Conservation (phyloP, 495 filamentous ascomycete genomes). For the Sphaerosporella brunnea region DNA sequence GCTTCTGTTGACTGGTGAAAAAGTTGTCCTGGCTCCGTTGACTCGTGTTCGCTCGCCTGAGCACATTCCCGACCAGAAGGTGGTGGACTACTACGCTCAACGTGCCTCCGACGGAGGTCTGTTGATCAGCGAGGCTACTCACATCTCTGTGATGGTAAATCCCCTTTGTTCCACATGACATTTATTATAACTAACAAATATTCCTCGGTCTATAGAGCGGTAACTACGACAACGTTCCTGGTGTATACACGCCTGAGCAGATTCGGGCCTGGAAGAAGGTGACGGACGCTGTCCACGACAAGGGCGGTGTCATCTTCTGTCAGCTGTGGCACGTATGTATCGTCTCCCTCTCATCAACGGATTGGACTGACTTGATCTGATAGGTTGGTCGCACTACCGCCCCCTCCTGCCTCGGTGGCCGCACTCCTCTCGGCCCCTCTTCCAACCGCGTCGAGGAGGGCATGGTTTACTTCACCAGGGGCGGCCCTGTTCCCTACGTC, state of each 20-base stretch:
- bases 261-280: conserved; percentile 43
- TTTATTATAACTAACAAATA: too few relatives aligned
- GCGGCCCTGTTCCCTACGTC: conserved; percentile 8
- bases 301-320: conserved; percentile 42
- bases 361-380: too few relatives aligned
- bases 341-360: not conserved
- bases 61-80: conserved; percentile 34
- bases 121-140: conserved; percentile 47
- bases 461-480: conserved; percentile 10
- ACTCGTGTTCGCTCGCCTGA: conserved; percentile 22
- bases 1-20: not conserved
- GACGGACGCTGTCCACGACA: conserved; percentile 48
- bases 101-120: conserved; percentile 43
- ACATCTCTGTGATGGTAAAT: conserved; percentile 38
- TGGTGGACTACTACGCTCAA: conserved; percentile 43
- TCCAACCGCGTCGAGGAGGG: conserved; percentile 29
- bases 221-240: conserved; percentile 38
- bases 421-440: conserved; percentile 33
- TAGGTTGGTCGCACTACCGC: conserved; percentile 40
- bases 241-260: conserved; percentile 45
- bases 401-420: conserved; percentile 29
- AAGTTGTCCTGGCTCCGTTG: conserved; percentile 26
- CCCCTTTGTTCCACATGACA: too few relatives aligned
- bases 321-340: conserved; percentile 42
- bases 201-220: conserved; percentile 9